Percentiles rank a stretch among this genome's conserved stretches.
Conservation (phyloP, 352 stramenopile species). For the Pythium phragmitis region DNA sequence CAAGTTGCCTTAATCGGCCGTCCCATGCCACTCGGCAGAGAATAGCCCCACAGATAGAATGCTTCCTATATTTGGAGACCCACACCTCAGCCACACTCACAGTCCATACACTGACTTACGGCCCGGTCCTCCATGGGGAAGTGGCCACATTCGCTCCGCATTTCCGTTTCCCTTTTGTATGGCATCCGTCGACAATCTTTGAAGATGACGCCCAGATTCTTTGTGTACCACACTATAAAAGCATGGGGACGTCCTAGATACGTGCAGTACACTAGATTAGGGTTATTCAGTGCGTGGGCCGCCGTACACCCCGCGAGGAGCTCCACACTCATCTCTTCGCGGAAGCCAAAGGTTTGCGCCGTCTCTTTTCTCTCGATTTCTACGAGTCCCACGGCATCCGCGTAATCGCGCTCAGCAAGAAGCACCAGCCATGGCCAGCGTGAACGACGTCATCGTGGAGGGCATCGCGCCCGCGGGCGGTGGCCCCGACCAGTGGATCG, state of each 20-base stretch:
- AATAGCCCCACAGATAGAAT: neutral
- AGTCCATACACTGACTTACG: too few relatives aligned
- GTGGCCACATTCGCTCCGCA: neutral
- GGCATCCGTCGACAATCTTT: neutral
- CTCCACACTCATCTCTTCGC: neutral
- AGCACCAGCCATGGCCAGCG: constrained; percentile 38
- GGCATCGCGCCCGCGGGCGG: constrained; percentile 53
- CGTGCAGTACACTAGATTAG: constrained; percentile 8
- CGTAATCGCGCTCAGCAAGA: neutral
- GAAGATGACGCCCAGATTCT: neutral
- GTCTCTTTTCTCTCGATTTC: neutral
- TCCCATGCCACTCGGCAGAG: neutral
- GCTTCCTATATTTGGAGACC: too few relatives aligned
- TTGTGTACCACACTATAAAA: constrained; percentile 10
- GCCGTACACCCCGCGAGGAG: neutral
- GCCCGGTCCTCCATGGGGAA: neutral
- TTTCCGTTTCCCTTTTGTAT: neutral
- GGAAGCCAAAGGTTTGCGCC: neutral
- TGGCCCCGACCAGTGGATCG: constrained; percentile 85
- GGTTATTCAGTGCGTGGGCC: neutral
- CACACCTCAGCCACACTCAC: too few relatives aligned
- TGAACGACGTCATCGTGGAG: constrained; percentile 60
- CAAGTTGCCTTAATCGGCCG: neutral
- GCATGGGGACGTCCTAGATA: neutral
- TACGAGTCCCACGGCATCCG: neutral